These are phyloP conservation scores for Colletotrichum cuscutae DNA, from an alignment of 2,329 filamentous ascomycete genomes.

Conservation along the genomic window DNA sequence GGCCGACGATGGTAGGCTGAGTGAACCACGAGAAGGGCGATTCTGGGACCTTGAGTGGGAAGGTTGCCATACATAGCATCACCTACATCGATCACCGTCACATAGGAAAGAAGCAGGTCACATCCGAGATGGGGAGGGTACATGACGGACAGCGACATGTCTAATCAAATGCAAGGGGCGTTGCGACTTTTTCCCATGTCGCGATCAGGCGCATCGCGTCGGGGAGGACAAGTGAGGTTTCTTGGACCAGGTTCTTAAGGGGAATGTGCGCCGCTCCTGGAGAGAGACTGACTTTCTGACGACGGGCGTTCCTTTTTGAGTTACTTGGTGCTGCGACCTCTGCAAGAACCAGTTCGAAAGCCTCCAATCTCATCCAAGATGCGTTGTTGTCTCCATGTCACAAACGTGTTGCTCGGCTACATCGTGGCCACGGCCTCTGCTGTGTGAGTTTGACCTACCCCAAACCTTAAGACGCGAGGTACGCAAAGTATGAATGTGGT, in stretches of 20 bases:
- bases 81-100: neutral
- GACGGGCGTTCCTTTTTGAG: neutral
- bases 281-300: too few relatives aligned
- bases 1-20: constrained; percentile 10
- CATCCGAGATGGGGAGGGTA: constrained; percentile 4
- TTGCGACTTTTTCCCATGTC: neutral
- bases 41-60: neutral
- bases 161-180: constrained; percentile 16
- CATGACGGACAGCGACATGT: neutral
- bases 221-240: neutral
- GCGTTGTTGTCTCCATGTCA: constrained; percentile 11
- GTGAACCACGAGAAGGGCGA: neutral
- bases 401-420: constrained; percentile 24
- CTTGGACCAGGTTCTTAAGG: neutral
- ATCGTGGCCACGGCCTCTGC: constrained; percentile 20
- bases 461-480: neutral
- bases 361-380: constrained; percentile 3
- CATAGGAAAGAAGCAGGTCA: constrained; percentile 12
- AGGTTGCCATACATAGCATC: constrained; percentile 4
- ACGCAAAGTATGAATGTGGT: neutral
- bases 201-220: neutral
- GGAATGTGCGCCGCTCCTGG: neutral
- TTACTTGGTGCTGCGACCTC: neutral
- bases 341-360: neutral
- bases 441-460: constrained; percentile 11